Conservation (phyloP, 768 basidiomycete genomes). For the Gymnopilus junonius region DNA sequence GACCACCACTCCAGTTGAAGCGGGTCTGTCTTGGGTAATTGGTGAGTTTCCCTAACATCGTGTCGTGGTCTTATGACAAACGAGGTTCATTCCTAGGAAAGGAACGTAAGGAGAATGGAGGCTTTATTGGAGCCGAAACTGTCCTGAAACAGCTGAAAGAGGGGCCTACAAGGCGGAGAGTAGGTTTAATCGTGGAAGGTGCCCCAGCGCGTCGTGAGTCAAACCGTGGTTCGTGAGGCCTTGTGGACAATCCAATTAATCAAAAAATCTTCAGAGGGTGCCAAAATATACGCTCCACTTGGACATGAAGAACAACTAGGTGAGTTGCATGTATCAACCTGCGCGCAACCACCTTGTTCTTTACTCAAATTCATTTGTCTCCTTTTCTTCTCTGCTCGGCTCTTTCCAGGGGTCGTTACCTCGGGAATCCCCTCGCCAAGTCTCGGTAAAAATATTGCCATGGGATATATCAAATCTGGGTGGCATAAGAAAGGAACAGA, state of each 20-base stretch:
- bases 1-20: slow-evolving; percentile 84
- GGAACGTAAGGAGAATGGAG: slow-evolving; percentile 69
- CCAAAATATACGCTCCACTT: slow-evolving; percentile 66
- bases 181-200: slow-evolving; percentile 82
- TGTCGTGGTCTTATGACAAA: neutral
- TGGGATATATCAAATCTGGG: slow-evolving; percentile 81
- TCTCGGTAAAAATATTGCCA: slow-evolving; percentile 89
- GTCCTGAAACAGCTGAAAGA: slow-evolving; percentile 81
- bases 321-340: slow-evolving; percentile 33
- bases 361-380: neutral
- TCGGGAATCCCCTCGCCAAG: slow-evolving; percentile 97
- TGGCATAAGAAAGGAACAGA: slow-evolving; percentile 92
- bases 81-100: slow-evolving; percentile 58
- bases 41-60: slow-evolving; percentile 51
- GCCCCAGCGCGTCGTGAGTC: slow-evolving; percentile 82
- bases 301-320: slow-evolving; percentile 60
- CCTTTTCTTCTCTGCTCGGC: neutral
- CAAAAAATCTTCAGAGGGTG: slow-evolving; percentile 64
- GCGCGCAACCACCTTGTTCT: slow-evolving; percentile 8
- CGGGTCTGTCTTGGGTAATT: slow-evolving; percentile 91
- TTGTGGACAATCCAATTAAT: slow-evolving; percentile 2
- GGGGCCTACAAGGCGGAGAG: slow-evolving; percentile 75
- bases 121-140: slow-evolving; percentile 79
- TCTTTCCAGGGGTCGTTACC: slow-evolving; percentile 67
- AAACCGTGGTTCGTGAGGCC: slow-evolving; percentile 30